Evolutionary conservation across 2,329 filamentous ascomycete species (phyloP), one percentile per base, ranked within the genome.

Genomic region (Xylaria sp.): DNA sequence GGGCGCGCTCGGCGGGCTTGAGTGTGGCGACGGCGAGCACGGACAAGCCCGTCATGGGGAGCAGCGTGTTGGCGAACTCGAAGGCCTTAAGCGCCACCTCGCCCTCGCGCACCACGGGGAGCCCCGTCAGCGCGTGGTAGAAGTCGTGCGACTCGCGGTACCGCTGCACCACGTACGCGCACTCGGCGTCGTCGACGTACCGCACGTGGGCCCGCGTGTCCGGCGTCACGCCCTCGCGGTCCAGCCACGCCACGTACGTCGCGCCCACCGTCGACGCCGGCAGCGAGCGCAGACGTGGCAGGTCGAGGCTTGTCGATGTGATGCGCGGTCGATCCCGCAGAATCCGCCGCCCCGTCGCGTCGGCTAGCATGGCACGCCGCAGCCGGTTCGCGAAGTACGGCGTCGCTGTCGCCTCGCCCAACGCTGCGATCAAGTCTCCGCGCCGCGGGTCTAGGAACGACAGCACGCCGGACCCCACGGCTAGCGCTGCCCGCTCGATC

Each of bases 91-190:
- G 84, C n/a, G 94, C 95, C 11, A 99, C 85, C 81, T 99, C 95
- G 25, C 95, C 95, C 80, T 99, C 95, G n/a, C 93, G 85, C 65
- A 97, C 90, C 41, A 96, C 87, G 0, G 95, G 95, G 48, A 99
- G 79, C 0, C 94, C 94, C 0, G 93, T 97, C 54, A 99, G 82
- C 0, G 95, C 94, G 76, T 99, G 95, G 79, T 96, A 97, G 78
- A 99, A 97, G 76, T 99, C 95, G 76, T 99, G 95, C 68, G 91
- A 96, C 78, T 99, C 95, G 64, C 95, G 88, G 77, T 99, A 99
- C 55, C 95, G 87, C 81, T 98, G 95, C 91, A 99, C 96, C 17
- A 98, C 95, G 79, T 98, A 99, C 35, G 95, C 95, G 75, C 93
- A 96, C 78, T 99, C 95, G 70, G 90, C 89, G 73, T 98, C 89